phyloP scores from a whole-genome alignment of 1,284 basidiomycete species.

The Ceratobasidium sp. region DNA sequence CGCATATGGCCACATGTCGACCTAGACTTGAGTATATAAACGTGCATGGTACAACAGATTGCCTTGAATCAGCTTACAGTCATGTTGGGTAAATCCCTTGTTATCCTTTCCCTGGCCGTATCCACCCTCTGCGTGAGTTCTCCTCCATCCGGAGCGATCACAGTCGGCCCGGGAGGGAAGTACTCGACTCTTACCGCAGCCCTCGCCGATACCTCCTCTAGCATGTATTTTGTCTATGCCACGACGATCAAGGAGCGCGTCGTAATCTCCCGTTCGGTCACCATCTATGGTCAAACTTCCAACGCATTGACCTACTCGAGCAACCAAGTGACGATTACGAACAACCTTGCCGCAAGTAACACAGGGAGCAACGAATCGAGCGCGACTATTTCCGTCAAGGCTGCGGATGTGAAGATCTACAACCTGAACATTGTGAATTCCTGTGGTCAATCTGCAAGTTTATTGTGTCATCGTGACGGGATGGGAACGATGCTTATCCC shows the following conservation, averaged over 20 bases:
- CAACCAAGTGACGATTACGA: conserved; percentile 34
- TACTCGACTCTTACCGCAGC: conserved; percentile 49
- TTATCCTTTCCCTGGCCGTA: background rate
- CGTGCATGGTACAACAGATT: background rate
- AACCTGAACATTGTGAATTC: conserved; percentile 39
- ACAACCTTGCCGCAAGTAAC: conserved; percentile 28
- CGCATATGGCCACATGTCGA: background rate
- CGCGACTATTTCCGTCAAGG: conserved; percentile 31
- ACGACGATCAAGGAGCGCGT: conserved; percentile 46
- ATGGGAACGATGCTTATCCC: background rate
- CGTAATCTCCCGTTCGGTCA: conserved; percentile 48
- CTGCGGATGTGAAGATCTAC: conserved; percentile 38
- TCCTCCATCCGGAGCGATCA: conserved; percentile 35
- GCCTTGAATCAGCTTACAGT: background rate
- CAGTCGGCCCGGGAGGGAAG: conserved; percentile 43
- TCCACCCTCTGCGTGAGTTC: conserved; percentile 17
- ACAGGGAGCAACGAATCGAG: conserved; percentile 43
- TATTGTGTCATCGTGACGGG: background rate
- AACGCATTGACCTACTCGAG: conserved; percentile 41
- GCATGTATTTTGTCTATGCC: conserved; percentile 47
- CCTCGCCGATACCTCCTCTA: conserved; percentile 44
- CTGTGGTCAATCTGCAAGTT: conserved; percentile 15
- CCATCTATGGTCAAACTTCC: conserved; percentile 49
- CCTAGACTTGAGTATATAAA: no score
- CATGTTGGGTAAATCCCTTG: conserved; percentile 2